phyloP scores from a whole-genome alignment of 1,284 basidiomycete species.

The Golubevia pallescens region DNA sequence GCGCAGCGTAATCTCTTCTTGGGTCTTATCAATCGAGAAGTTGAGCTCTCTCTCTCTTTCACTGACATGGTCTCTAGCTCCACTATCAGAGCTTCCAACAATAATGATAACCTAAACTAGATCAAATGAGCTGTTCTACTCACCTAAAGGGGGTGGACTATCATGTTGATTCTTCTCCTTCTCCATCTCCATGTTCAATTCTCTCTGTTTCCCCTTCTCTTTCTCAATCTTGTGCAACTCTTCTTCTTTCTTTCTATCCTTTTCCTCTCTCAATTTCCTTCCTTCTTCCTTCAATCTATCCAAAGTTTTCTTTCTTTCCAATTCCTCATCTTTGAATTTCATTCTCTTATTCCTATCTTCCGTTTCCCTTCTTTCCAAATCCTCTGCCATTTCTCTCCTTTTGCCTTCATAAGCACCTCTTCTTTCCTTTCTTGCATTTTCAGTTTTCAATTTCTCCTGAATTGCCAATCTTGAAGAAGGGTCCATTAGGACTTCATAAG shows the following conservation, averaged over 20 bases:
- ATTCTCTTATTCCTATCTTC: slow-evolving; percentile 21
- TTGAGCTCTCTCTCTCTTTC: slow-evolving; percentile 6
- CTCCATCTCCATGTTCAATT: slow-evolving; percentile 28
- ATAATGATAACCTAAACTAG: no score
- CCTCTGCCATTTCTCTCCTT: slow-evolving; percentile 53
- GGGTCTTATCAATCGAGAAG: no score
- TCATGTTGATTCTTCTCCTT: slow-evolving; percentile 16
- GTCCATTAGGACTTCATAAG: slow-evolving; percentile 58
- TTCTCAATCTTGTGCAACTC: slow-evolving; percentile 2
- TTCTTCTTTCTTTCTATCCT: neutral
- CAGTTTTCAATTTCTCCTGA: slow-evolving; percentile 25
- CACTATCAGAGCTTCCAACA: no score
- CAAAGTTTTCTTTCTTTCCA: slow-evolving; percentile 6
- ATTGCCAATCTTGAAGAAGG: slow-evolving; percentile 31
- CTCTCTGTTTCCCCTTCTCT: slow-evolving; percentile 16
- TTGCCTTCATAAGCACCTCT: slow-evolving; percentile 46
- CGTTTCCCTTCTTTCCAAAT: slow-evolving; percentile 43
- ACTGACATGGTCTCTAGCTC: slow-evolving; percentile 9
- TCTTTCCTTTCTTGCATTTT: slow-evolving; percentile 35
- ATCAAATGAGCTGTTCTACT: no score
- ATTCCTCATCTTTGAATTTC: slow-evolving; percentile 10
- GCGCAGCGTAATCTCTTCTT: no score
- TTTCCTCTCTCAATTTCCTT: slow-evolving; percentile 8
- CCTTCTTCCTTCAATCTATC: slow-evolving; percentile 17
- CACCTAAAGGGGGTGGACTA: slow-evolving; percentile 10